These are phyloP conservation scores for Pharnaceum exiguum DNA, from an alignment of 148 eudicot genomes.

Conservation along the genomic window DNA sequence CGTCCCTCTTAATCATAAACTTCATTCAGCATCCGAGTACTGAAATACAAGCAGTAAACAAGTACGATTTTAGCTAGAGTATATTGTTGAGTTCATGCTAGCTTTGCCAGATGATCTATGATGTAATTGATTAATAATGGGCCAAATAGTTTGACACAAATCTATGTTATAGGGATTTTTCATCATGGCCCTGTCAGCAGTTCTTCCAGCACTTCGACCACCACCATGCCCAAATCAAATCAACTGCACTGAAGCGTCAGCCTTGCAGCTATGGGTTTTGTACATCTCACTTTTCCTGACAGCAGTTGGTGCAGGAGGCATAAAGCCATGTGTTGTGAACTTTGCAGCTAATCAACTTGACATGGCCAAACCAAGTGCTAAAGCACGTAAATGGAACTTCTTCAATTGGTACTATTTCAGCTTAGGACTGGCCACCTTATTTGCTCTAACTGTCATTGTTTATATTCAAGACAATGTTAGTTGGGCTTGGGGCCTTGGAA, in stretches of 20 bases:
- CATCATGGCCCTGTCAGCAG: slow-evolving; percentile 43
- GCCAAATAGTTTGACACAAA: neutral
- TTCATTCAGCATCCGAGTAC: neutral
- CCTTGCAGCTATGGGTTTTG: slow-evolving; percentile 38
- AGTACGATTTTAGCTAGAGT: too few relatives aligned
- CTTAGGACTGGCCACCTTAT: slow-evolving; percentile 44
- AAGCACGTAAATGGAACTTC: slow-evolving; percentile 41
- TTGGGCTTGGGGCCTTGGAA: slow-evolving; percentile 64
- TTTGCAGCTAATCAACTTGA: slow-evolving; percentile 65
- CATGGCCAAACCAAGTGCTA: slow-evolving; percentile 32
- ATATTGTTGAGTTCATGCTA: too few relatives aligned
- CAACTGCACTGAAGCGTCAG: slow-evolving; percentile 59
- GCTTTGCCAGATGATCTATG: neutral
- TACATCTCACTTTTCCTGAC: slow-evolving; percentile 44
- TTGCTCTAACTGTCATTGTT: slow-evolving; percentile 49
- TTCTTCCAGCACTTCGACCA: slow-evolving; percentile 44
- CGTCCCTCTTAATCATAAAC: neutral
- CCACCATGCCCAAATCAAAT: slow-evolving; percentile 50
- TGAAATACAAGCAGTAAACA: too few relatives aligned
- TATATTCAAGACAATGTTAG: slow-evolving; percentile 60
- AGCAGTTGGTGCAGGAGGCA: slow-evolving; percentile 47
- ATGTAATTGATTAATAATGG: neutral
- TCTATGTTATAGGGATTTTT: slow-evolving; percentile 37
- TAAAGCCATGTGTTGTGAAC: slow-evolving; percentile 47
- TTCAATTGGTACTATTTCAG: slow-evolving; percentile 54